These are phyloP conservation scores for Fusarium caatingaense DNA, from an alignment of 2,329 filamentous ascomycete genomes.

Conservation along the genomic window DNA sequence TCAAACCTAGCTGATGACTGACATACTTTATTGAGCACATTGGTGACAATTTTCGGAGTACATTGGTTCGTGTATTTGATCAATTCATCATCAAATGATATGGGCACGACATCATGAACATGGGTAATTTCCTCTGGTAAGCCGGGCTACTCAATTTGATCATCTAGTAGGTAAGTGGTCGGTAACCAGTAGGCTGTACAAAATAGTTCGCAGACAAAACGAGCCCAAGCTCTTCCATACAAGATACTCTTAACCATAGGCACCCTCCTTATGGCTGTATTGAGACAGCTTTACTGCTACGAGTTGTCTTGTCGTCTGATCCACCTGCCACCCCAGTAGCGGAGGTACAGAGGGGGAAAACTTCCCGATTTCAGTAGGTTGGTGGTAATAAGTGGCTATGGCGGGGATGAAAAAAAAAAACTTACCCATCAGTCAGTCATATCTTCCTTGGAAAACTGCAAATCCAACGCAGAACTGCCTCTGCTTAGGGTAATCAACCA, in stretches of 20 bases:
- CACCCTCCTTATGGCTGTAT: neutral
- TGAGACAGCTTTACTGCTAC: neutral
- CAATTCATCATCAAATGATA: neutral
- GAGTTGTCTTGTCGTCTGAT: neutral
- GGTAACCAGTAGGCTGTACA: neutral
- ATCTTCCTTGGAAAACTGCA: constrained; percentile 7
- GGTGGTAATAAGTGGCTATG: constrained; percentile 4
- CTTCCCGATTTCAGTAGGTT: neutral
- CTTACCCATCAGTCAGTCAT: constrained; percentile 6
- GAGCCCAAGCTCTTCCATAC: neutral
- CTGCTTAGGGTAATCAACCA: constrained; percentile 32
- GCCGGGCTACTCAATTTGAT: neutral
- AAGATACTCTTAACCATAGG: neutral
- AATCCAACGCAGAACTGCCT: constrained; percentile 1
- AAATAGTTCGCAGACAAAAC: neutral
- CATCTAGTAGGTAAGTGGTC: neutral
- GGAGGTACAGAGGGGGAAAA: neutral
- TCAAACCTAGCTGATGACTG: neutral
- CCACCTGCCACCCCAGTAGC: neutral
- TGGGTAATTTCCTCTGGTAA: neutral
- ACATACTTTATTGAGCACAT: neutral
- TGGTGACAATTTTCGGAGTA: neutral
- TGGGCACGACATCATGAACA: neutral
- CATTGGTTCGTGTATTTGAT: neutral
- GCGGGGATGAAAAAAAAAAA: constrained; percentile 24